Percentiles rank a stretch among this genome's conserved stretches.
These are phyloP conservation scores for Podaxis mareebaensis DNA, from an alignment of 768 basidiomycete species.

Conservation along the genomic window DNA sequence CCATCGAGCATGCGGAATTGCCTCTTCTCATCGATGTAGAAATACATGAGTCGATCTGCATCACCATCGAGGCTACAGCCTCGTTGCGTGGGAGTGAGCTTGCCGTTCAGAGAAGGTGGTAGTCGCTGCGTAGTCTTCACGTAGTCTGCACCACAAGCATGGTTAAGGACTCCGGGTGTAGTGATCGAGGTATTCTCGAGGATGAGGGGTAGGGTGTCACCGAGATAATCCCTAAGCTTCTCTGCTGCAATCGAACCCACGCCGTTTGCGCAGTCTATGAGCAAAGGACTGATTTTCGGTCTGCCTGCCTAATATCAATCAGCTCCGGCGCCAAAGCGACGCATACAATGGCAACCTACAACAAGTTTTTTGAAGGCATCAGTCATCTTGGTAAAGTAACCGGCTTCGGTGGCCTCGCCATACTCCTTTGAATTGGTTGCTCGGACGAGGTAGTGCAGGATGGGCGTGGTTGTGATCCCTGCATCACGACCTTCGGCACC, in stretches of 20 bases:
- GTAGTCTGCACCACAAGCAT: conserved; percentile 90
- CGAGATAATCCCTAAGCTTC: conserved; percentile 61
- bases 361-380: conserved; percentile 84
- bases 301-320: conserved; percentile 52
- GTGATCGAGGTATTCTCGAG: conserved; percentile 69
- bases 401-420: conserved; percentile 78
- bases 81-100: conserved; percentile 70
- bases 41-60: conserved; percentile 96
- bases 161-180: conserved; percentile 76
- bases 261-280: conserved; percentile 99
- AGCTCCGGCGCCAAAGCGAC: conserved; percentile 5
- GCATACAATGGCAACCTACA: conserved; percentile 46
- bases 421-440: conserved; percentile 86
- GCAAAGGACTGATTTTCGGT: conserved; percentile 53
- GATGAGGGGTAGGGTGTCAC: conserved; percentile 57
- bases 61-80: conserved; percentile 97
- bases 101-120: conserved; percentile 71
- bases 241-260: conserved; percentile 80
- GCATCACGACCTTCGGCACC: conserved; percentile 69
- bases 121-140: conserved; percentile 92
- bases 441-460: conserved; percentile 92
- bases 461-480: conserved; percentile 90
- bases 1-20: conserved; percentile 94
- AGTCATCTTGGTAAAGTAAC: conserved; percentile 82
- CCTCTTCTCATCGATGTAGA: conserved; percentile 77